A percentile compares a stretch with the other conserved stretches of the same genome.
phyloP scores from a whole-genome alignment of 2,329 filamentous ascomycete species.

The Fusarium sp. region DNA sequence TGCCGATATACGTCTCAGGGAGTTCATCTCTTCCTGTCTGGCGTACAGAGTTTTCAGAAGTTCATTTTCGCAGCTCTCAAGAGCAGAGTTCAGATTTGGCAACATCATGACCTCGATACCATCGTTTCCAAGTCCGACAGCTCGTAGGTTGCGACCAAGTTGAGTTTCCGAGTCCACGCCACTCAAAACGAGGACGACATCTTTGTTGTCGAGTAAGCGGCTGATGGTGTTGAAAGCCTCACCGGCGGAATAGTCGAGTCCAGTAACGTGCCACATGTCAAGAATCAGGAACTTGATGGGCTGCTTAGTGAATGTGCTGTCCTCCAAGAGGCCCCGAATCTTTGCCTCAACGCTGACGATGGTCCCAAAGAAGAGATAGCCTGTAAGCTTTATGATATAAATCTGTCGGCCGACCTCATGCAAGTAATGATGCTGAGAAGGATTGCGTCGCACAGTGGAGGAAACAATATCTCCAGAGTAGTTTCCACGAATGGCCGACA shows the following conservation, averaged over 20 bases:
- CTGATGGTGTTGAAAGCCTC: constrained; percentile 96
- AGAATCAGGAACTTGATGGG: constrained; percentile 92
- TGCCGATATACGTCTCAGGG: constrained; percentile 54
- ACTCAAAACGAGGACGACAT: constrained; percentile 83
- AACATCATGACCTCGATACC: constrained; percentile 82
- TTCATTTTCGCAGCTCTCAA: constrained; percentile 96
- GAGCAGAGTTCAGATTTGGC: constrained; percentile 88
- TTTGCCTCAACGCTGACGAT: constrained; percentile 94
- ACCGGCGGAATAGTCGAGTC: constrained; percentile 94
- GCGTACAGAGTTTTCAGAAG: constrained; percentile 83
- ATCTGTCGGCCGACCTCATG: constrained; percentile 88
- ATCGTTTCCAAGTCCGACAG: constrained; percentile 82
- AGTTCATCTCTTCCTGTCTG: constrained; percentile 69
- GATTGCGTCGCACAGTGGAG: constrained; percentile 91
- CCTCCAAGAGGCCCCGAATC: constrained; percentile 83
- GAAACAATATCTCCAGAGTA: constrained; percentile 90
- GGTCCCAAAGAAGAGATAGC: constrained; percentile 98
- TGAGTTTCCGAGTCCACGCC: constrained; percentile 80
- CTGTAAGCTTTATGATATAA: constrained; percentile 88
- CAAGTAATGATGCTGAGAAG: constrained; percentile 87
- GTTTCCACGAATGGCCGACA: constrained; percentile 88
- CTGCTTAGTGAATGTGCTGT: constrained; percentile 78
- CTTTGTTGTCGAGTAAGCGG: constrained; percentile 79
- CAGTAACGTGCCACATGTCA: constrained; percentile 88
- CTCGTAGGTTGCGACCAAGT: constrained; percentile 80